Percentiles rank a stretch among this genome's conserved stretches.
Conservation (phyloP, 1,139 yeast genomes). For the Scheffersomyces segobiensis region DNA sequence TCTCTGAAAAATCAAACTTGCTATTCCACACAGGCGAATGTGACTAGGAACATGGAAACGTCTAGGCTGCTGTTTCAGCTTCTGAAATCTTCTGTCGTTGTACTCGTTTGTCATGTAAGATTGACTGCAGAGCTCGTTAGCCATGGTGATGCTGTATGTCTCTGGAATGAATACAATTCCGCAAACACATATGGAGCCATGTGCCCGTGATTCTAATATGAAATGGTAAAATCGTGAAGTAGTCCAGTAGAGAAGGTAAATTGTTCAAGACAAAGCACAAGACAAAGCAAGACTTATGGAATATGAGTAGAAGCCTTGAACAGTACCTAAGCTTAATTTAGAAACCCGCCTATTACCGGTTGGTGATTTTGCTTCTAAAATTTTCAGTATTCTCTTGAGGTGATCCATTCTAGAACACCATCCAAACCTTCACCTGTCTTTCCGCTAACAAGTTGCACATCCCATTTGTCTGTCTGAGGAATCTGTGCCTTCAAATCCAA, state of each 20-base stretch:
- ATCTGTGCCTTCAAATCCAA: conserved; percentile 26
- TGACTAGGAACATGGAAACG: not conserved
- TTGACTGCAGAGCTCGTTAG: not conserved
- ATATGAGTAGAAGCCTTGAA: no score
- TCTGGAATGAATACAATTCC: not conserved
- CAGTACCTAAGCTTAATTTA: no score
- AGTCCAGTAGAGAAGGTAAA: no score
- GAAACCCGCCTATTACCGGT: no score
- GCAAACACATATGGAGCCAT: not conserved
- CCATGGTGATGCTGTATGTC: not conserved
- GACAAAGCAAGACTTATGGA: not conserved
- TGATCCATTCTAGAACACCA: conserved; percentile 52
- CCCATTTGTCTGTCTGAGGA: conserved; percentile 33
- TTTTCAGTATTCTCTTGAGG: conserved; percentile 10
- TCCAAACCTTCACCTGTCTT: conserved; percentile 52
- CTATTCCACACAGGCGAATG: not conserved
- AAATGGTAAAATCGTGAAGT: no score
- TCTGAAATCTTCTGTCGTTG: not conserved
- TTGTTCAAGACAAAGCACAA: not conserved
- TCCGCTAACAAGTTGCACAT: conserved; percentile 54
- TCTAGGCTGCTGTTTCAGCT: not conserved
- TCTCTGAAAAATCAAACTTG: not conserved
- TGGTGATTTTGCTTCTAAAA: no score
- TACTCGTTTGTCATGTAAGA: not conserved
- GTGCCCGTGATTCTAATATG: not conserved